These are phyloP conservation scores for Xylaria polymorpha DNA, from an alignment of 2,329 filamentous ascomycete species.

Conservation along the genomic window DNA sequence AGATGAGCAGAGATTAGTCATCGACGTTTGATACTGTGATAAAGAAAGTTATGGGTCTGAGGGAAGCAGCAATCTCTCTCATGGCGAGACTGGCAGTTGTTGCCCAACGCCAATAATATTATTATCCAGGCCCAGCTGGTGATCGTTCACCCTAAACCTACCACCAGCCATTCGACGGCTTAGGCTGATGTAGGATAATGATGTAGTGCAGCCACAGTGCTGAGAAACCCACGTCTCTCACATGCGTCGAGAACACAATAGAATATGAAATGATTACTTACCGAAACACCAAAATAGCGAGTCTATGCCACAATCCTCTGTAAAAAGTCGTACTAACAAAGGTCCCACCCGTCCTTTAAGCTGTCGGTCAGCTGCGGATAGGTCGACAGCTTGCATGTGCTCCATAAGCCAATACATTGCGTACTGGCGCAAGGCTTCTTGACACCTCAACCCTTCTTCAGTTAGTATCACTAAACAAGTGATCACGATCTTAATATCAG, in stretches of 20 bases:
- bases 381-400: conserved; percentile 47
- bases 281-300: conserved; percentile 48
- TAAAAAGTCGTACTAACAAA: conserved; percentile 48
- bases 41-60: too few relatives aligned
- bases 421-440: conserved; percentile 43
- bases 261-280: conserved; percentile 12
- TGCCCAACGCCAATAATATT: not conserved
- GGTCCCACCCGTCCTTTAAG: conserved; percentile 48
- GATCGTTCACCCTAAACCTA: not conserved
- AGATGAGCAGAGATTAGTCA: conserved; percentile 13
- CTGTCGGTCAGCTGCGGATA: conserved; percentile 46
- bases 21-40: not conserved
- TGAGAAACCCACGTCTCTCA: not conserved
- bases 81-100: not conserved
- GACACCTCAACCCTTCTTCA: conserved; percentile 41
- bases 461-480: conserved; percentile 48
- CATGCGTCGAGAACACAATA: not conserved
- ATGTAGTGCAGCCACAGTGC: too few relatives aligned
- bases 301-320: conserved; percentile 46
- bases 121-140: not conserved
- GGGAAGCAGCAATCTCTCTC: not conserved
- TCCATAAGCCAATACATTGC: conserved; percentile 47
- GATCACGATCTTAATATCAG: conserved; percentile 47
- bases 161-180: not conserved
- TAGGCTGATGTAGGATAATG: not conserved